Conservation (phyloP, 768 basidiomycete genomes). For the Lentinula sp. region DNA sequence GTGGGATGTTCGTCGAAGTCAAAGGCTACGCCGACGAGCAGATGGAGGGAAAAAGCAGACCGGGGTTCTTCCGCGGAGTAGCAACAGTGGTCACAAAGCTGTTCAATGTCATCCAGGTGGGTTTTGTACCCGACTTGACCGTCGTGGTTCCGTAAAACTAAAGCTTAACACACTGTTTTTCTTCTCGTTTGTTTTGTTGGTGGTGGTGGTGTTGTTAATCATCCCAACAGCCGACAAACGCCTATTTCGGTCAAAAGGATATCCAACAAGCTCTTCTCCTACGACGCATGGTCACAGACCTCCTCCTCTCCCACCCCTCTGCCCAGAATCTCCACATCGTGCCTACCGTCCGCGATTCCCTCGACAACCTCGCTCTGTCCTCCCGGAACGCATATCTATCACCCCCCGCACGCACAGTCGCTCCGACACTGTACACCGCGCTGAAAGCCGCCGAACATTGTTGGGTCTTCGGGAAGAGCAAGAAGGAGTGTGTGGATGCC, state of each 20-base stretch:
- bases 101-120: conserved; percentile 85
- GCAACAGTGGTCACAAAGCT: conserved; percentile 93
- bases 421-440: conserved; percentile 66
- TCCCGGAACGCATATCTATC: conserved; percentile 87
- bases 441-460: conserved; percentile 48
- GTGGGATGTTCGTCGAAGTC: conserved; percentile 88
- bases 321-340: conserved; percentile 77
- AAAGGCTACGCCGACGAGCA: conserved; percentile 86
- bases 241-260: conserved; percentile 98
- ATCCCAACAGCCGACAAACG: conserved; percentile 67
- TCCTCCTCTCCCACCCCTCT: conserved; percentile 75
- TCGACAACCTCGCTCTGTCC: conserved; percentile 75
- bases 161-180: too few species aligned
- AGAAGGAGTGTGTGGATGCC: conserved; percentile 38
- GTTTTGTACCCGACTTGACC: conserved; percentile 11
- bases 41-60: conserved; percentile 87
- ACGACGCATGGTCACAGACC: conserved; percentile 69
- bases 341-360: conserved; percentile 70
- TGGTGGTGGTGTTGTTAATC: not conserved
- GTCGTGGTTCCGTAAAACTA: too few species aligned
- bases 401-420: conserved; percentile 52
- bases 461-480: conserved; percentile 49
- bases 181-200: not conserved
- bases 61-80: conserved; percentile 92
- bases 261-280: conserved; percentile 93